phyloP scores from a whole-genome alignment of 371 early-diverging fungal genomes.

The Mortierella sp. region DNA sequence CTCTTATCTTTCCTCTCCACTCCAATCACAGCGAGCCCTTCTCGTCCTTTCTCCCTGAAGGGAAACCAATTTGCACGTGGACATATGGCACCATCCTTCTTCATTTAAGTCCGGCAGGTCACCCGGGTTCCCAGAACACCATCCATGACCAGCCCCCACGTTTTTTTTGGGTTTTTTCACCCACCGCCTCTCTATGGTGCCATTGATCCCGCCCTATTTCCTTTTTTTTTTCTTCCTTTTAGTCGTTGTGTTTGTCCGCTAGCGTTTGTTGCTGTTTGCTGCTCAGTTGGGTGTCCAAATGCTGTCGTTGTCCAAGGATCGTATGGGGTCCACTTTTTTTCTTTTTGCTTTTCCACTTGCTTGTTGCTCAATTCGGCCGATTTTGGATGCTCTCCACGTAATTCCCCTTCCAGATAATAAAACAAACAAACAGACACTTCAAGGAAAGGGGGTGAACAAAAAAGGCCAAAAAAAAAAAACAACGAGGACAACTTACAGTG shows the following conservation, averaged over 20 bases:
- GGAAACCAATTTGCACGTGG: not conserved
- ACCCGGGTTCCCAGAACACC: not conserved
- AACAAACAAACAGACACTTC: not conserved
- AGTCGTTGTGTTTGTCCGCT: not conserved
- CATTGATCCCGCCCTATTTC: not conserved
- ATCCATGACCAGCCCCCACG: not conserved
- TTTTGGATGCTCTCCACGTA: not conserved
- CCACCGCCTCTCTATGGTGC: not conserved
- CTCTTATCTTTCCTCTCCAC: not conserved
- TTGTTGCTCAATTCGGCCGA: not conserved
- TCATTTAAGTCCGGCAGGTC: not conserved
- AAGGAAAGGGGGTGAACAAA: not conserved
- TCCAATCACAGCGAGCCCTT: not conserved
- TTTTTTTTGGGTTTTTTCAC: not conserved
- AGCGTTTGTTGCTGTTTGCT: not conserved
- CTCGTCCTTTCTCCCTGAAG: not conserved
- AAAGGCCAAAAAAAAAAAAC: not conserved
- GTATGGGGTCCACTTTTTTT: not conserved
- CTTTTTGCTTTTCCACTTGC: not conserved
- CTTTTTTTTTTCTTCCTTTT: not conserved
- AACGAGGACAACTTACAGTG: slow-evolving; percentile 70
- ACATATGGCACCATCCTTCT: not conserved
- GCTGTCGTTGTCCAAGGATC: not conserved
- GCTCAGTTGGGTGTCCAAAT: not conserved
- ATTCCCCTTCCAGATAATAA: not conserved